Evolutionary conservation across 1,139 yeast genomes (phyloP), one percentile per base, ranked within the genome.

Genomic region (Scheffersomyces segobiensis): DNA sequence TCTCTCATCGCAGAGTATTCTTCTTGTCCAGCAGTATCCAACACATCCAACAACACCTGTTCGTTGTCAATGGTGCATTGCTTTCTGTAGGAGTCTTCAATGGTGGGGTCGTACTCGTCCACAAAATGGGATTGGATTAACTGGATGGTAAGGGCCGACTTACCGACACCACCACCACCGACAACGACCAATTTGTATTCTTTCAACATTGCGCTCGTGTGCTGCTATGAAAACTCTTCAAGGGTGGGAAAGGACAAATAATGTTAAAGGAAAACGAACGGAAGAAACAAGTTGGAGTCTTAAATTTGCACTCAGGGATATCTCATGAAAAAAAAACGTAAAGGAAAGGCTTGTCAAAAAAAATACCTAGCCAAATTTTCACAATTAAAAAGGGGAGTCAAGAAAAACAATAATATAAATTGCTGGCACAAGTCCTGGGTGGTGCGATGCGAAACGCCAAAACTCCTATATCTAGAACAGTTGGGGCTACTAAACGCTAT

Each of bases 151-250:
- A 93, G 80, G 10, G 98, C 98, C 12, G 97, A 91, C 74, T 95
- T 95, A 77, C 99, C 99, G 60, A 95, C 98, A 75, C 97, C 98
- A 75, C 98, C 98, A 55, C 97, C 98, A 58, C 98, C 98, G 56
- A 95, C 97, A 58, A 95, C 98, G 21, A 93, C 97, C 62, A 95
- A 79, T 71, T 93, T 92, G 74, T 88, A 92, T 73, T 89, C 96
- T 72, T 87, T 80, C 65, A 83, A 72, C 75, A 71, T 79, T 55
- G 52, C 63, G 58, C 42, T 32, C 42, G 12, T 32, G 42, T 2
- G 42, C 42, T 32, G 8, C 42, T 32, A 14, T 32, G 42, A 4
- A 32, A 12, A 32, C 42, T 10, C 3, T 32, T 32, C 42, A 14
- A 32, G 3, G 42, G 42, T 12, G 42, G 17, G 42, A 32, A 32